Base-by-base conservation (phyloP, 106 monocot genomes). In the Dioscorea zingiberensis region DNA sequence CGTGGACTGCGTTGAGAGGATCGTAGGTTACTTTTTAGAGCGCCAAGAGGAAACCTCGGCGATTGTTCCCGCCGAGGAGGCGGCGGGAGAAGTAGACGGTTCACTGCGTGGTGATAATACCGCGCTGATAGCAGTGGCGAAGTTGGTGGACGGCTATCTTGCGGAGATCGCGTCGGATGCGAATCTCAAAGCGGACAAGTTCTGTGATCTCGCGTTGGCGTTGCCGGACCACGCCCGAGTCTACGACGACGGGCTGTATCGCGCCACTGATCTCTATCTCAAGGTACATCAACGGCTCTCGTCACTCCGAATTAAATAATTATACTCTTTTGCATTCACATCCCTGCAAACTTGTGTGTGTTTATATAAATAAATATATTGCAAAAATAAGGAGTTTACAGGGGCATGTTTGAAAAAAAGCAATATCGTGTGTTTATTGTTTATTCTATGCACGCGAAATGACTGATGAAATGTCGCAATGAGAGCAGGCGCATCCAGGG, bases 211-310 rank as follows among this genome's bases (percentile, higher is more conserved):
- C 27, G 95, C 83, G 11, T 60, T 79, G 21, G 59, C 81, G 27
- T 73, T 91, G 27, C 94, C 94, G 0, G 85, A 85, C 18, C 58
- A 78, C 21, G 74, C 91, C 13, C 71, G 95, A 21, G 59, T 86
- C 22, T 91, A 77, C 70, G 85, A 97, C 59, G 95, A 97, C 55
- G 95, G 95, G 19, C 74, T 97, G 16, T 97, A 97, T 64, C 87
- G 95, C 32, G 85, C 95, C 60, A 81, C 88, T 21, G 95, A 97
- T 60, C 58, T 97, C 71, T 97, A 81, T 68, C 81, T 97, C 66
- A 97, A 97, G 91, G 94, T 94, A 78, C 30, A 24, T 25, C 26
- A 24, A 38, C 4, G 38, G 38, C 38, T 38, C 38, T 8, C 38
- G 10, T 38, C 38, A 38, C 38, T 38, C 38, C 10, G 38, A n/a